A percentile compares a stretch with the other conserved stretches of the same genome.
phyloP scores from a whole-genome alignment of 164 flowering plant genomes.

The Piper betle region DNA sequence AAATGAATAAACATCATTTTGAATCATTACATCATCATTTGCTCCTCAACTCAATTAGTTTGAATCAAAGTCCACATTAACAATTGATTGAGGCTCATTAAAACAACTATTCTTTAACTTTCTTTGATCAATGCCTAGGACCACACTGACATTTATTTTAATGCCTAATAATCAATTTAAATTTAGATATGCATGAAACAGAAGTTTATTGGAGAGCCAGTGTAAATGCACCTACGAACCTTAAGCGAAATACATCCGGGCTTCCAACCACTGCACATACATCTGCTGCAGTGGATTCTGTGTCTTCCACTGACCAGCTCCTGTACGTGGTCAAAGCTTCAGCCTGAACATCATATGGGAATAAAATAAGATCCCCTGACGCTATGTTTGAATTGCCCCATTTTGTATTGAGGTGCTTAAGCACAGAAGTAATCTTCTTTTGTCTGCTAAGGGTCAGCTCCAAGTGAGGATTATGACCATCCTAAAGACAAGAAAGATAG shows the following conservation, averaged over 20 bases:
- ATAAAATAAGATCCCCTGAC: constrained; percentile 64
- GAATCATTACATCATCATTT: no score
- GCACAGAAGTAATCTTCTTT: constrained; percentile 85
- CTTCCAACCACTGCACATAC: constrained; percentile 58
- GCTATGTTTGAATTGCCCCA: constrained; percentile 81
- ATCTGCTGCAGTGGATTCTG: constrained; percentile 61
- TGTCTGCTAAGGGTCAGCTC: constrained; percentile 82
- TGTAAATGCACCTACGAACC: constrained; percentile 22
- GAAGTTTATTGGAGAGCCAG: background rate
- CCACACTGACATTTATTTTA: background rate
- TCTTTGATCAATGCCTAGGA: background rate
- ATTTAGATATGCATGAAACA: no score
- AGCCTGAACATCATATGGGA: constrained; percentile 52
- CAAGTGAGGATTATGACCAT: constrained; percentile 77
- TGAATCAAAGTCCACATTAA: background rate
- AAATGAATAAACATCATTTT: no score
- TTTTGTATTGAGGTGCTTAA: constrained; percentile 84
- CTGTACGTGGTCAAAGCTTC: constrained; percentile 34
- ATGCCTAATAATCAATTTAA: background rate
- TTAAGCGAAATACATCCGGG: constrained; percentile 72
- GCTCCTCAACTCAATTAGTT: no score
- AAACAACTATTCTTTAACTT: background rate
- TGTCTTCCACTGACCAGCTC: constrained; percentile 61
- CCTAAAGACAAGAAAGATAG: constrained; percentile 27
- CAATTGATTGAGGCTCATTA: background rate